Conservation (phyloP, 805 yeast species). For the Cyberlindnera euphorbiae region DNA sequence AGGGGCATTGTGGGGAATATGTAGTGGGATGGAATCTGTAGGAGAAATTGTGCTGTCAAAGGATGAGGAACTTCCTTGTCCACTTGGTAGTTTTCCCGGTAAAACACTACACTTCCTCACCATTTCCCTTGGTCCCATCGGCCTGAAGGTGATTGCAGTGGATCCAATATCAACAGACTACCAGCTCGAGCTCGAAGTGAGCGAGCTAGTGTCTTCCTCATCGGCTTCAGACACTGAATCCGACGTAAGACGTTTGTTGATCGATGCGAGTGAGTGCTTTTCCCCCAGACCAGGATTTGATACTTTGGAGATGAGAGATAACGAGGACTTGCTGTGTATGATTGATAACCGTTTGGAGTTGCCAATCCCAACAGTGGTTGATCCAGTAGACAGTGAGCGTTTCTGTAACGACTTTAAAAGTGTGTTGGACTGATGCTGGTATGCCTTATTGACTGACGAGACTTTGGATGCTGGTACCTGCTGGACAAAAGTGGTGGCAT, state of each 20-base stretch:
- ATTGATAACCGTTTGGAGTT: conserved; percentile 5
- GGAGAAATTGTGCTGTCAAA: conserved; percentile 3
- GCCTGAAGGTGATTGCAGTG: too few relatives aligned
- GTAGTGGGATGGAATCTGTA: not conserved
- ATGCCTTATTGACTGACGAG: not conserved
- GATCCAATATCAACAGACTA: too few relatives aligned
- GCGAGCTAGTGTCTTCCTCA: too few relatives aligned
- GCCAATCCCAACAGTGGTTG: not conserved
- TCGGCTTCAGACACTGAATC: too few relatives aligned
- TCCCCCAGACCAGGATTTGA: not conserved
- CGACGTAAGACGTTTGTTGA: not conserved
- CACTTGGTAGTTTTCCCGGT: too few relatives aligned
- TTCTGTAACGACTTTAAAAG: conserved; percentile 6
- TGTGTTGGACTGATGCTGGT: conserved; percentile 5
- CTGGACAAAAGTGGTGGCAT: not conserved
- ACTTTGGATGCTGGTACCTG: not conserved
- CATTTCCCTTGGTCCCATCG: too few relatives aligned
- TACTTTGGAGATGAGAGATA: conserved; percentile 4
- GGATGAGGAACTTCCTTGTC: not conserved
- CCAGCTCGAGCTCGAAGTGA: too few relatives aligned
- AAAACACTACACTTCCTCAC: too few relatives aligned
- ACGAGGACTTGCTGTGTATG: conserved; percentile 11
- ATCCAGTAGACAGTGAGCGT: conserved; percentile 1
- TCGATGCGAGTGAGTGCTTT: not conserved
- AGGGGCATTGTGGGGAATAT: not conserved